Evolutionary conservation across 306 rosid genomes (phyloP), one percentile per base, ranked within the genome.

Genomic region (Datisca glomerata): DNA sequence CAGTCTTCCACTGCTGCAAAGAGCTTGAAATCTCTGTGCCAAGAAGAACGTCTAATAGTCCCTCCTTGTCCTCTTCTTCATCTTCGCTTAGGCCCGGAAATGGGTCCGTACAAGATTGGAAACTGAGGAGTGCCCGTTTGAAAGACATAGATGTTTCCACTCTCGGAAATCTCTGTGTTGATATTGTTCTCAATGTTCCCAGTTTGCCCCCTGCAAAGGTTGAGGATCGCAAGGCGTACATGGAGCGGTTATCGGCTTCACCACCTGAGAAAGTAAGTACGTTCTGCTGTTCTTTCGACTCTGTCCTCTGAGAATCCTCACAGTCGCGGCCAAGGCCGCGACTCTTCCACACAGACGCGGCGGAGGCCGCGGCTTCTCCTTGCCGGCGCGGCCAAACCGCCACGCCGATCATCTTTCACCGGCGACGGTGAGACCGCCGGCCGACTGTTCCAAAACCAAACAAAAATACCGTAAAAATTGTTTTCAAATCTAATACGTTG

Each of bases 141-240:
- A 89, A 84, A 61, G 61, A 70, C 53, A 46, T 70, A 9, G 95
- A 89, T 51, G 84, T 89, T 34, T 73, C 86, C 15, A 89, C 95
- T 5, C 59, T 89, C 3, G 94, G 93, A 18, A 89, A 89, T 40
- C 95, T 89, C 41, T 89, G 98, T 41, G 78, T 89, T 2, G 98
- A 89, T 33, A 73, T 89, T 45, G 98, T 89, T 25, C 93, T 89
- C 25, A 72, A 61, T 42, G 95, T 89, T 27, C 98, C 95, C 1
- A 43, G 74, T 0, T 51, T 89, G 38, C 98, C 98, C 4, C 95
- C 95, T 32, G 43, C 78, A 7, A 55, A 75, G 0, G 41, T 48
- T 6, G 49, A 55, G 5, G 72, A 66, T 24, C 98, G 95, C 42
- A 59, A 51, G 59, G 83, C 79, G 3, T 77, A 65, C 55, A 84